phyloP scores from a whole-genome alignment of 108 stramenopile species.

The Asterionellopsis glacialis region DNA sequence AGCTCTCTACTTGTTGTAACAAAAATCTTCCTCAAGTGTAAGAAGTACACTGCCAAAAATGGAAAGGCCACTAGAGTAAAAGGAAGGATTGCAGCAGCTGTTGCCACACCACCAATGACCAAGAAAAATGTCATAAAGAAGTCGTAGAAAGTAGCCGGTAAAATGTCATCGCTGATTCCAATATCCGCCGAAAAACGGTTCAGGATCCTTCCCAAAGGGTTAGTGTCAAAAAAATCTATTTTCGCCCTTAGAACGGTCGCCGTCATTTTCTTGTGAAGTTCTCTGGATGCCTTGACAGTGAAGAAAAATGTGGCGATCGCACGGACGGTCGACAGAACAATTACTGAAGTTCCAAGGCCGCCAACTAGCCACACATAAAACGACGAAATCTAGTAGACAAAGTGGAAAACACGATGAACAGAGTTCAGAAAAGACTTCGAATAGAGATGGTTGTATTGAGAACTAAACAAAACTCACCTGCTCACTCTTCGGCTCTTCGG shows the following conservation, averaged over 20 bases:
- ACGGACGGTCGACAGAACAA: slow-evolving; percentile 46
- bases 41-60: slow-evolving; percentile 62
- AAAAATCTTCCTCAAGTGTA: slow-evolving; percentile 59
- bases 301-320: slow-evolving; percentile 44
- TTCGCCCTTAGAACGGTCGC: slow-evolving; percentile 74
- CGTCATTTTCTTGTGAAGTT: slow-evolving; percentile 78
- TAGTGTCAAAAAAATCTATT: slow-evolving; percentile 90
- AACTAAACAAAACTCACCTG: slow-evolving; percentile 26
- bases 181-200: slow-evolving; percentile 80
- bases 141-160: slow-evolving; percentile 66
- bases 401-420: too few relatives aligned
- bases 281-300: slow-evolving; percentile 59
- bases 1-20: slow-evolving; percentile 77
- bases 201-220: slow-evolving; percentile 87
- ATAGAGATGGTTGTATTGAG: too few relatives aligned
- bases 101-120: slow-evolving; percentile 57
- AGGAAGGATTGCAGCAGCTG: slow-evolving; percentile 56
- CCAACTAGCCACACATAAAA: slow-evolving; percentile 39
- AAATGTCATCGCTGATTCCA: slow-evolving; percentile 71
- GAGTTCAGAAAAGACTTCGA: too few relatives aligned
- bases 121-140: slow-evolving; percentile 63
- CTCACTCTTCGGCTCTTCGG: slow-evolving; percentile 32
- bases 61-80: slow-evolving; percentile 66
- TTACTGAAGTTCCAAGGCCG: slow-evolving; percentile 36
- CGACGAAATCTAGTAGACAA: slow-evolving; percentile 30